Evolutionary conservation across 164 flowering plant species (phyloP).

Genomic region (Protea cynaroides): DNA sequence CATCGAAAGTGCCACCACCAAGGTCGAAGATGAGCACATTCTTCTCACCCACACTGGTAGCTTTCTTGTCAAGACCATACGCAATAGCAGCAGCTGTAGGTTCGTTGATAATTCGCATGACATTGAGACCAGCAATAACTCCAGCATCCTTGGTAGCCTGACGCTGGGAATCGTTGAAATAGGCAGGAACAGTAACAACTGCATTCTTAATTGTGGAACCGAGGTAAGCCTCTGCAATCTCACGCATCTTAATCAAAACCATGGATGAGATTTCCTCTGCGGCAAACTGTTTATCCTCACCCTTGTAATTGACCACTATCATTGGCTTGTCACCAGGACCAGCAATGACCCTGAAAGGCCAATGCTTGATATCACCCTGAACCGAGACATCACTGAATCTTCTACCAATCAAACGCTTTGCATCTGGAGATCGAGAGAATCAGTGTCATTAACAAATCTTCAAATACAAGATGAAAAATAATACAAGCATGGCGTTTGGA

Average conservation of each 20-base stretch:
- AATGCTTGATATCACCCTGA: slow-evolving; percentile 33
- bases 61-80: slow-evolving; percentile 53
- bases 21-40: slow-evolving; percentile 48
- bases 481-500: too few species aligned
- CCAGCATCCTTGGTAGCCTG: slow-evolving; percentile 15
- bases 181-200: slow-evolving; percentile 13
- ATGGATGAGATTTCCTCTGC: slow-evolving; percentile 38
- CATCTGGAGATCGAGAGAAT: slow-evolving; percentile 19
- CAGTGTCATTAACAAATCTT: not conserved
- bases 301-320: slow-evolving; percentile 31
- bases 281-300: slow-evolving; percentile 32
- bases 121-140: slow-evolving; percentile 12
- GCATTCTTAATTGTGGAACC: slow-evolving; percentile 14
- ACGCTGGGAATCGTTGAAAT: slow-evolving; percentile 10
- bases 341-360: slow-evolving; percentile 42
- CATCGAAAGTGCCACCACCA: slow-evolving; percentile 54
- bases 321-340: slow-evolving; percentile 37
- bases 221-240: slow-evolving; percentile 16
- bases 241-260: slow-evolving; percentile 15
- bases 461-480: not conserved
- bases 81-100: slow-evolving; percentile 61
- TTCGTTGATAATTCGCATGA: slow-evolving; percentile 30
- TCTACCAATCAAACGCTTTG: slow-evolving; percentile 43
- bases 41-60: slow-evolving; percentile 35
- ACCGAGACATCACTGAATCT: slow-evolving; percentile 37